Percentiles rank a stretch among this genome's conserved stretches.
Evolutionary conservation across 2,329 filamentous ascomycete genomes (phyloP).

Genomic region (Exophiala lecanii-corni): DNA sequence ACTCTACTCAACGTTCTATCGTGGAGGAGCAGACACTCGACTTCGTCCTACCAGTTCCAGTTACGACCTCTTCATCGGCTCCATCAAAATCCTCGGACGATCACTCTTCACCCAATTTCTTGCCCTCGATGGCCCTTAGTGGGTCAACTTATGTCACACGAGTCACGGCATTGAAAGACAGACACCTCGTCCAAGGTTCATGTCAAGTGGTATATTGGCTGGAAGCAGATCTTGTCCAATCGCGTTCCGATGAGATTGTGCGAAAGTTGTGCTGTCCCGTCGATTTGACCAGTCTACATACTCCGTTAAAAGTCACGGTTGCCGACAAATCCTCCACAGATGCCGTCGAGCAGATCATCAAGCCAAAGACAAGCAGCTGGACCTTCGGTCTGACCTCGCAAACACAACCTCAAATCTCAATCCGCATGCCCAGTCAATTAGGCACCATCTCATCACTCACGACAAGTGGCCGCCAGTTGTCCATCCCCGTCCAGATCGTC

Average conservation of each 20-base stretch:
- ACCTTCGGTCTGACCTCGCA: conserved; percentile 5
- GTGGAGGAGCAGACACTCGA: conserved; percentile 20
- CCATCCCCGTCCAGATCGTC: conserved; percentile 16
- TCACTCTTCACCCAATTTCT: too few relatives aligned
- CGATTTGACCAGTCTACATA: conserved; percentile 14
- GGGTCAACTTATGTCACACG: conserved; percentile 20
- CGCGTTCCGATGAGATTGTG: conserved; percentile 9
- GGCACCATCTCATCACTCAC: conserved; percentile 12
- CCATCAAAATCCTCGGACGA: too few relatives aligned
- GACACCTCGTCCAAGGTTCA: conserved; percentile 17
- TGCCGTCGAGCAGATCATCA: conserved; percentile 11
- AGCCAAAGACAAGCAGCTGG: conserved; percentile 13
- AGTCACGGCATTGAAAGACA: conserved; percentile 15
- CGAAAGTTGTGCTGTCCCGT: conserved; percentile 16
- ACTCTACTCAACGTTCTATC: conserved; percentile 8
- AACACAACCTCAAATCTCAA: conserved; percentile 11
- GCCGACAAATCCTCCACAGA: background rate
- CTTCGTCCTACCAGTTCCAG: conserved; percentile 14
- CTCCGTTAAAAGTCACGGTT: conserved; percentile 16
- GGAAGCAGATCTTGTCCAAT: conserved; percentile 17
- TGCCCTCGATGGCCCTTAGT: conserved; percentile 18
- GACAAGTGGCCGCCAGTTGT: conserved; percentile 15
- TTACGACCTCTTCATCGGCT: too few relatives aligned
- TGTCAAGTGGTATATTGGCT: conserved; percentile 21
- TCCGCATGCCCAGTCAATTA: conserved; percentile 15